phyloP scores from a whole-genome alignment of 768 basidiomycete species.

The Pleurotus giganteus region DNA sequence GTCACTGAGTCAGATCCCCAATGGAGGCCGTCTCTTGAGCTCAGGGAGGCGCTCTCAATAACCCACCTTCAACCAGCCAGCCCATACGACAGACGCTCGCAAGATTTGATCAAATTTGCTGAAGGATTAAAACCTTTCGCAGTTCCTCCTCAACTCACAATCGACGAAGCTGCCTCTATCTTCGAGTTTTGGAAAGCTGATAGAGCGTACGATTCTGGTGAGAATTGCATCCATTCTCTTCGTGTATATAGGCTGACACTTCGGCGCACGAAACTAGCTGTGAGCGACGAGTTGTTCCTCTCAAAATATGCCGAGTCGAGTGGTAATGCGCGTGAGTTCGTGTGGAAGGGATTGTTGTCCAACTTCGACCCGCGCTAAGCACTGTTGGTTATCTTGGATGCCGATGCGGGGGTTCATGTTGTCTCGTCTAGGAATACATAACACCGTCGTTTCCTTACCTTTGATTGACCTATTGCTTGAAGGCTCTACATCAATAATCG shows the following conservation, averaged over 20 bases:
- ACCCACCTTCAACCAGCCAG: conserved; percentile 38
- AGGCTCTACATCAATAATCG: too few species aligned
- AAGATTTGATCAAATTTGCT: conserved; percentile 49
- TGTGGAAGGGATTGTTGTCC: conserved; percentile 59
- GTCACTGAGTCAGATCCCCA: conserved; percentile 58
- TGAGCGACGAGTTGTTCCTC: conserved; percentile 71
- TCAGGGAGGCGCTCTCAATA: conserved; percentile 59
- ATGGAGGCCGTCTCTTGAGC: conserved; percentile 59
- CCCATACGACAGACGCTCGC: conserved; percentile 56
- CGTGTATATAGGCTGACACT: conserved; percentile 3
- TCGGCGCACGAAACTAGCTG: conserved; percentile 24
- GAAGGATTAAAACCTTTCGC: conserved; percentile 38
- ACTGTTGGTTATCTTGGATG: background rate
- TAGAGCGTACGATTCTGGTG: conserved; percentile 50
- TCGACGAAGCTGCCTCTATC: conserved; percentile 69
- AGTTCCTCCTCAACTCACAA: conserved; percentile 55
- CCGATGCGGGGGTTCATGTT: background rate
- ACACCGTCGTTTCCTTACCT: too few species aligned
- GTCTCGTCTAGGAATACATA: background rate
- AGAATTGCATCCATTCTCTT: conserved; percentile 18
- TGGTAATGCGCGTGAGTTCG: conserved; percentile 81
- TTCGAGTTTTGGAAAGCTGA: conserved; percentile 78
- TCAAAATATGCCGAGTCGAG: conserved; percentile 73
- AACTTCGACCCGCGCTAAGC: conserved; percentile 14
- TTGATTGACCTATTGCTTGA: too few species aligned